Percentiles rank a stretch among this genome's conserved stretches.
These are phyloP conservation scores for Rhinocladiella similis DNA, from an alignment of 2,329 filamentous ascomycete species.

Conservation along the genomic window DNA sequence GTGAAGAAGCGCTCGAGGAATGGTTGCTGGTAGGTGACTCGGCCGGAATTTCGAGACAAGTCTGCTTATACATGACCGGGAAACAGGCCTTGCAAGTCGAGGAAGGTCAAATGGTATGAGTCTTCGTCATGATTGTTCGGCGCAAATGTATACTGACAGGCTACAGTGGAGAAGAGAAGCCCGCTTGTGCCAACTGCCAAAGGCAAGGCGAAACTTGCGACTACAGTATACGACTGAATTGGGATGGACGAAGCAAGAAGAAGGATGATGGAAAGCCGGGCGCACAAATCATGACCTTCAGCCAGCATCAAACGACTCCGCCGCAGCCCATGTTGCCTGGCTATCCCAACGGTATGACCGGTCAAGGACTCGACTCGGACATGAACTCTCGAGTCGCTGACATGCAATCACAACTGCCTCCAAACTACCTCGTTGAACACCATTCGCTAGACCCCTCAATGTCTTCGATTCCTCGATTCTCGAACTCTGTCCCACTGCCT, in stretches of 20 bases:
- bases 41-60: not conserved
- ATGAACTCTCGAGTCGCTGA: slow-evolving; percentile 4
- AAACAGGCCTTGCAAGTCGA: slow-evolving; percentile 72
- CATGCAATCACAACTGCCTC: slow-evolving; percentile 4
- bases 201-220: slow-evolving; percentile 73
- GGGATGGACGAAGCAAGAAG: slow-evolving; percentile 70
- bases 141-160: slow-evolving; percentile 10
- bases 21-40: slow-evolving; percentile 61
- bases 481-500: slow-evolving; percentile 2
- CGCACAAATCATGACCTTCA: slow-evolving; percentile 38
- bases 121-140: not conserved
- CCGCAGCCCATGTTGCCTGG: slow-evolving; percentile 11
- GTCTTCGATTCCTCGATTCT: slow-evolving; percentile 9
- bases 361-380: slow-evolving; percentile 10
- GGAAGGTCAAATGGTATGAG: slow-evolving; percentile 72
- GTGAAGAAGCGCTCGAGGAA: slow-evolving; percentile 68
- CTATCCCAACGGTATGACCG: slow-evolving; percentile 15
- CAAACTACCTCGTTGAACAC: slow-evolving; percentile 12
- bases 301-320: not conserved
- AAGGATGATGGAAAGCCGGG: slow-evolving; percentile 41
- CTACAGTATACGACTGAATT: slow-evolving; percentile 78
- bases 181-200: slow-evolving; percentile 70
- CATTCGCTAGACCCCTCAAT: slow-evolving; percentile 8
- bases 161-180: slow-evolving; percentile 69
- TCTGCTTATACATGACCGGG: slow-evolving; percentile 12